These are phyloP conservation scores for Globisporangium alternatum DNA, from an alignment of 352 stramenopile genomes.

Conservation along the genomic window DNA sequence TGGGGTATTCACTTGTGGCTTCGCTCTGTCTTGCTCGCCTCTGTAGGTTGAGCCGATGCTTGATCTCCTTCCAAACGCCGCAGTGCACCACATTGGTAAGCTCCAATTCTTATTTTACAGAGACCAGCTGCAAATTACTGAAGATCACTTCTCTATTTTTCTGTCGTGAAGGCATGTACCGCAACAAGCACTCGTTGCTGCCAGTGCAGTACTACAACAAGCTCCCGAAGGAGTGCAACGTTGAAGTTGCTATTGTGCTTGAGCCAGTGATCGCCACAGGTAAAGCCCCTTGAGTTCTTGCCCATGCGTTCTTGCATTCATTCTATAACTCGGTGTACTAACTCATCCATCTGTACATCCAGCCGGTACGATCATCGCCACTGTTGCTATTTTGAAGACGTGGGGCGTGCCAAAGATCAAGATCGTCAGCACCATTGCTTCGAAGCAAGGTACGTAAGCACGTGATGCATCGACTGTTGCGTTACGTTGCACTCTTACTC, in stretches of 20 bases:
- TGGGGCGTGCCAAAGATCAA: conserved; percentile 94
- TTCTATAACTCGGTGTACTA: background rate
- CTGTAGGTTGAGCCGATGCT: conserved; percentile 96
- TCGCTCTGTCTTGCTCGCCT: background rate
- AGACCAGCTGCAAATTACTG: background rate
- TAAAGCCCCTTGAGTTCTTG: conserved; percentile 16
- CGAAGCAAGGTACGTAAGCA: conserved; percentile 65
- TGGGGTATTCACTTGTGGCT: conserved; percentile 4
- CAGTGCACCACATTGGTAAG: conserved; percentile 97
- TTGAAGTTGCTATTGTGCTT: conserved; percentile 94
- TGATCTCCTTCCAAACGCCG: conserved; percentile 94
- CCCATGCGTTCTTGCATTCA: background rate
- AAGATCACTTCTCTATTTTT: background rate
- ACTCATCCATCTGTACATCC: background rate
- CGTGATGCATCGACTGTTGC: background rate
- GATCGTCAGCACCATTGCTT: conserved; percentile 93
- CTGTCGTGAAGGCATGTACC: conserved; percentile 70
- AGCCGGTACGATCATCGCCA: conserved; percentile 92
- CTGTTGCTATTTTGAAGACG: conserved; percentile 95
- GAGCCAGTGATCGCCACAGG: conserved; percentile 96
- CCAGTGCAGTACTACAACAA: conserved; percentile 99
- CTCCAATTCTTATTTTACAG: conserved; percentile 19
- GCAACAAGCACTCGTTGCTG: conserved; percentile 88
- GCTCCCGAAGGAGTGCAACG: conserved; percentile 92
- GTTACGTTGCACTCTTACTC: background rate